Evolutionary conservation across 1,284 basidiomycete species (phyloP), one percentile per base, ranked within the genome.

Genomic region (Tilletia indica): DNA sequence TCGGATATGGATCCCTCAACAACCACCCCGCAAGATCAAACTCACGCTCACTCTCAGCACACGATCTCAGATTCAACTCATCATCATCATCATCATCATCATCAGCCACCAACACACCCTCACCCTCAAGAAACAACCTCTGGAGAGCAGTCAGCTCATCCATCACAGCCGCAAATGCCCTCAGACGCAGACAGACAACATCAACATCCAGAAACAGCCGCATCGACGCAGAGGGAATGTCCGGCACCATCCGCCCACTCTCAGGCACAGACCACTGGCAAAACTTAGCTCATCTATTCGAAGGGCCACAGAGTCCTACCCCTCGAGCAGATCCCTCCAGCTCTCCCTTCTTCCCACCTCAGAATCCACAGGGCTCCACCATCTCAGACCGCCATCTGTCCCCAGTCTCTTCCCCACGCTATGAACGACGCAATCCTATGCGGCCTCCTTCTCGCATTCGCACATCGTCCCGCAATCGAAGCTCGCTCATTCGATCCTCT

Each of bases 191-290:
- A 38, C 19, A 34, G 6, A 12, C 21, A 34, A 19, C 49, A 5
- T 25, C 48, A 8, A 56, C 9, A 9, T 21, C 61, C 61, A 42
- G 36, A 19, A 68, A 73, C 34, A 69, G 72, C 45, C 70, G 73
- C 36, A 73, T 80, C 61, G 78, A 80, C 54, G 77, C 73, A 49
- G 78, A 80, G 47, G 77, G 77, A 56, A 73, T 80, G 39, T 73
- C 75, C 4, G 74, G 76, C 54, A 76, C 76, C 9, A 70, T 80
- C 38, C 72, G 73, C 21, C 38, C 66, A 66, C 74, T 74, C 5
- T 71, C 74, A 14, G 74, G 77, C 8, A 74, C 78, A 51, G 74
- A 77, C 56, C 77, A 81, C 38, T 81, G 79, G 79, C 76, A 78
- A 31, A 77, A 73, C 3, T 70, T 81, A 19, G 79, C 78, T 3